Base-by-base conservation (phyloP, 495 filamentous ascomycete genomes). In the Evernia prunastri region DNA sequence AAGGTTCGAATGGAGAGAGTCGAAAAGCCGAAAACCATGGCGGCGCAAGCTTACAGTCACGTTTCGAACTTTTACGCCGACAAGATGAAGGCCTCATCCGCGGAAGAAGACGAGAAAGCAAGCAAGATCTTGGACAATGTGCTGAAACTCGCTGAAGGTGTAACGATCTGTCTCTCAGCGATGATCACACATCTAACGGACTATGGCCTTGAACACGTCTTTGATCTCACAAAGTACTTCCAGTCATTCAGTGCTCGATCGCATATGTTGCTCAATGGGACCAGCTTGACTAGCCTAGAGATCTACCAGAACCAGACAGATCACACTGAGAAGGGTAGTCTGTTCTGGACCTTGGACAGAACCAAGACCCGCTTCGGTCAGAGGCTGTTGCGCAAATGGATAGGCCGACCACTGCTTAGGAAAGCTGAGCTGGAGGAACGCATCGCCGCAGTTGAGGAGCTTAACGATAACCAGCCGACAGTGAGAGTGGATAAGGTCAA, bases 301-400 rank as follows among this genome's bases (percentile, higher is more conserved):
- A 89, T 99, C 3, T 99, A 97, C 72, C 86, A 92, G 35, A 99
- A 99, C 66, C 86, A 91, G 66, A 97, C 94, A 0, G 93, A 99
- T 70, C 82, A 92, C 61, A 82, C 83, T 0, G 83, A 87, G 53
- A 95, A 89, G 68, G 94, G 95, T 1, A 96, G 92, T 72, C 80
- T 99, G 20, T 89, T 97, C 73, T 99, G 94, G 94, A 91, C 92
- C 0, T 76, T 99, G 33, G 91, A 99, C 73, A 90, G 94, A 61
- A 99, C 94, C 1, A 82, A 86, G 56, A 99, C 94, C 0, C 86
- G 90, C 7, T 96, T 96, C 69, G 94, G 94, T 3, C 89, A 91
- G 67, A 81, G 94, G 36, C 78, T 97, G 49, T 80, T 99, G 54
- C 84, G 94, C 35, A 96, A 92, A 70, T 99, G 94, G 94, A 91